A percentile compares a stretch with the other conserved stretches of the same genome.
Conservation (phyloP, 2,329 filamentous ascomycete species). For the Apiospora aurea region DNA sequence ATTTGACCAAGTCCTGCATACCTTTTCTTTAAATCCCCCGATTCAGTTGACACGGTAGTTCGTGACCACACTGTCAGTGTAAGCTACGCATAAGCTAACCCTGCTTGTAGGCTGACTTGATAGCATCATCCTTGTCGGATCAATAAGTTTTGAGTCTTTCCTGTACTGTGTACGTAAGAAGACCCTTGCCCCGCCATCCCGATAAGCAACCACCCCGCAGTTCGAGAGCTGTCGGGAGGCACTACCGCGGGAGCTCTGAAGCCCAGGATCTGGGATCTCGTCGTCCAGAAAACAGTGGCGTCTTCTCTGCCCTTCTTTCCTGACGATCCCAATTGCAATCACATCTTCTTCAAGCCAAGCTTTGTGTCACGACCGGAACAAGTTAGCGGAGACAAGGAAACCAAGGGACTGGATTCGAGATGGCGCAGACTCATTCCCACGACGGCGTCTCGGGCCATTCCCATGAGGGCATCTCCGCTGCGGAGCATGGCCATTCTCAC, state of each 20-base stretch:
- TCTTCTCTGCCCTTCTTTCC: background rate
- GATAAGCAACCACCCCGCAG: slow-evolving; percentile 21
- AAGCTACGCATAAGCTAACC: background rate
- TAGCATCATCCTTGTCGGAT: background rate
- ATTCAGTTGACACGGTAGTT: background rate
- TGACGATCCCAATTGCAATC: background rate
- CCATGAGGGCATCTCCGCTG: slow-evolving; percentile 59
- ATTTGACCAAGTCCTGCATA: too few relatives aligned
- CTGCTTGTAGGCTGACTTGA: background rate
- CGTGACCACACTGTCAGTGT: background rate
- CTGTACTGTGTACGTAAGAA: background rate
- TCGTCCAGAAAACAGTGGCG: background rate
- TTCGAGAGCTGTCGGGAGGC: background rate
- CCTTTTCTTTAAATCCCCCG: background rate
- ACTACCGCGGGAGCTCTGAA: background rate
- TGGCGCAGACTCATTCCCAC: slow-evolving; percentile 61
- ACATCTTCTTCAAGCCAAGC: background rate
- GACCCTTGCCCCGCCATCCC: slow-evolving; percentile 16
- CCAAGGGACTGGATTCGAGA: slow-evolving; percentile 29
- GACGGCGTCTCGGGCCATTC: slow-evolving; percentile 60
- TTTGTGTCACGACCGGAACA: background rate
- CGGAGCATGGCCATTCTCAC: slow-evolving; percentile 91
- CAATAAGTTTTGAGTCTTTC: background rate
- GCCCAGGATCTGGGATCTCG: background rate
- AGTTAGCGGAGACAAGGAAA: background rate